Evolutionary conservation across 352 stramenopile species (phyloP), one percentile per base, ranked within the genome.

Genomic region (Globisporangium sylvaticum): DNA sequence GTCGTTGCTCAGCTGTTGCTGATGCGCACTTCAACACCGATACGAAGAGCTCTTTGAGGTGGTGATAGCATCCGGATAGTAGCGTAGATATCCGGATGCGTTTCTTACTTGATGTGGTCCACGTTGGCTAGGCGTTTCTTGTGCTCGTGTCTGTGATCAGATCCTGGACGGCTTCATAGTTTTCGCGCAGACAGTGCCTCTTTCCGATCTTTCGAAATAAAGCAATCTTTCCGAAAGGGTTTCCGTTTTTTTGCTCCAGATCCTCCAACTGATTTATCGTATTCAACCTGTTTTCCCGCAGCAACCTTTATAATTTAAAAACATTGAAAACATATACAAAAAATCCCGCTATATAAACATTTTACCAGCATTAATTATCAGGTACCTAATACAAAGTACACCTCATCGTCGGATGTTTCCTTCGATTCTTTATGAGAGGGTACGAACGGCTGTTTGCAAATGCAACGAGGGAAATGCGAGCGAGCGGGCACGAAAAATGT

Each of bases 201-300:
- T n/a, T 37, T 24, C n/a, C 39, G 59, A 65, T 65, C 59, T 65
- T 65, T 65, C 59, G 29, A 65, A 57, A 57, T 25, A 65, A 57
- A 31, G 31, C 55, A 61, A 61, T 61, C 29, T 61, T 48, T 61
- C 55, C 55, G 20, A 48, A 50, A 31, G 34, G 24, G 44, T 65
- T 56, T 65, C 44, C 59, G 27, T 44, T 65, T 65, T 42, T 63
- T 56, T 29, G 39, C 54, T 64, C 39, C 55, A 59, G 54, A 20
- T 12, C 18, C 5, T 12, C 54, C 54, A 29, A 24, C 55, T 61
- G 55, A 61, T 61, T 61, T 29, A 9, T 31, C 31, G 2, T 61
- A 2, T 14, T 32, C 1, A 14, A 15, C 59, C 44, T 65, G 12
- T 34, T 32, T 25, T 58, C 14, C 0, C 1, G 12, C 14, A 0